Evolutionary conservation across 2,329 filamentous ascomycete genomes (phyloP).

Genomic region (Didymella pomorum): DNA sequence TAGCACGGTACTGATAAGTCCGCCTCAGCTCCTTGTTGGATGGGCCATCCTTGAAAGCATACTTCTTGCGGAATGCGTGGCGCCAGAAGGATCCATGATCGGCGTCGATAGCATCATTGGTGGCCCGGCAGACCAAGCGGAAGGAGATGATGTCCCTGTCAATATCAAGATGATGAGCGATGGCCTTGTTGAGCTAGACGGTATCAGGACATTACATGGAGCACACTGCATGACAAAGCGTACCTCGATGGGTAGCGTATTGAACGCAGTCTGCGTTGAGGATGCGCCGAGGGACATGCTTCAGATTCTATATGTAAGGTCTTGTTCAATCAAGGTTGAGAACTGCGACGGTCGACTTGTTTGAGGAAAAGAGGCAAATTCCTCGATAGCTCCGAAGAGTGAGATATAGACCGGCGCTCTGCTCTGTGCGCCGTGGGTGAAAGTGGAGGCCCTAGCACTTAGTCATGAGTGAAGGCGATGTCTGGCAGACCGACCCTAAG

Average conservation of each 20-base stretch:
- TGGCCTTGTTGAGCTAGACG: slow-evolving; percentile 51
- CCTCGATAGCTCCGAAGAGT: neutral
- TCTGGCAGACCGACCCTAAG: neutral
- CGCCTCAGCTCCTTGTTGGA: slow-evolving; percentile 45
- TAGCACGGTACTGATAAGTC: slow-evolving; percentile 46
- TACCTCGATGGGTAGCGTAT: slow-evolving; percentile 46
- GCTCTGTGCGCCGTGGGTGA: neutral
- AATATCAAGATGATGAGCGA: slow-evolving; percentile 48
- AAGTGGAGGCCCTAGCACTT: neutral
- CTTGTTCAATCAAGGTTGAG: neutral
- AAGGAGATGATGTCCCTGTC: slow-evolving; percentile 57
- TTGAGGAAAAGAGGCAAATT: neutral
- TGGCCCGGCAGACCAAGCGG: slow-evolving; percentile 50
- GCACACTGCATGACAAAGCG: neutral
- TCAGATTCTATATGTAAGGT: neutral
- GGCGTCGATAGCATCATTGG: slow-evolving; percentile 52
- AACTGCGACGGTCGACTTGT: neutral
- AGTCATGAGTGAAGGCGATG: slow-evolving; percentile 8
- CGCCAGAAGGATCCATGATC: slow-evolving; percentile 58
- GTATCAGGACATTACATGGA: neutral
- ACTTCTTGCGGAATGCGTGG: slow-evolving; percentile 52
- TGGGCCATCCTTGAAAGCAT: slow-evolving; percentile 44
- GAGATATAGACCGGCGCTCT: neutral
- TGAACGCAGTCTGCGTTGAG: slow-evolving; percentile 34
- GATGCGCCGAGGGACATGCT: slow-evolving; percentile 1